Evolutionary conservation across 345 rosid species (phyloP).

Genomic region (Boechera stricta): DNA sequence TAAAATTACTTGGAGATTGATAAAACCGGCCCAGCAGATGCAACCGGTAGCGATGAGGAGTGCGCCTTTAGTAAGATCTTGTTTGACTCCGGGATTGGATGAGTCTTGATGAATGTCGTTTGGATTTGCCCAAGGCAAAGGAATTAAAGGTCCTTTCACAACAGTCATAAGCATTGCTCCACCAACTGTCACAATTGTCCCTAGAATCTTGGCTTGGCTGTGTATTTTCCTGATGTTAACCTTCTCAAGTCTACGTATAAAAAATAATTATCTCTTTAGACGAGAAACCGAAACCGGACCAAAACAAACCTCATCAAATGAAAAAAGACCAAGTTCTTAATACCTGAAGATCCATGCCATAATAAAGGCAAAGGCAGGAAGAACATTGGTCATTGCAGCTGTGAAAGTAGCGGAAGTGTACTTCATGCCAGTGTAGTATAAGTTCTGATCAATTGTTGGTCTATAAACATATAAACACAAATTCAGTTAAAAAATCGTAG

Average conservation of each 20-base stretch:
- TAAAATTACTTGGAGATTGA: constrained; percentile 64
- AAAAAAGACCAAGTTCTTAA: neutral
- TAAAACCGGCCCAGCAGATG: constrained; percentile 64
- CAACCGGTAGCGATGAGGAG: constrained; percentile 57
- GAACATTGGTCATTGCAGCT: constrained; percentile 75
- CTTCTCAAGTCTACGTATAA: constrained; percentile 68
- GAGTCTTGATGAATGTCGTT: constrained; percentile 32
- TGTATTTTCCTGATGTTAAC: constrained; percentile 58
- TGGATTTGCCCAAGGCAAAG: constrained; percentile 73
- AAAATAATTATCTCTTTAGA: constrained; percentile 9
- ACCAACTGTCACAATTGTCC: constrained; percentile 82
- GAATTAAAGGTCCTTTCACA: constrained; percentile 62
- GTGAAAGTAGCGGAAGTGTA: constrained; percentile 85
- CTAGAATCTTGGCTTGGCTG: constrained; percentile 84
- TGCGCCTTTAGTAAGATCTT: constrained; percentile 67
- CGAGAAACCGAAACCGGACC: neutral
- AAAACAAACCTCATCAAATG: neutral
- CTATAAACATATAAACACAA: constrained; percentile 30
- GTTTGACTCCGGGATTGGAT: constrained; percentile 35
- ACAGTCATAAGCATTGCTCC: constrained; percentile 94
- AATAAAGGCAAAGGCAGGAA: constrained; percentile 85
- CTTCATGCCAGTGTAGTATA: constrained; percentile 81
- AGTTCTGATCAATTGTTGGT: constrained; percentile 53
- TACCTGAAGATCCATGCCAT: constrained; percentile 89
- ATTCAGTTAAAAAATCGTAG: neutral